These are phyloP conservation scores for Suhomyces anneliseae DNA, from an alignment of 1,139 yeast species.

Conservation along the genomic window DNA sequence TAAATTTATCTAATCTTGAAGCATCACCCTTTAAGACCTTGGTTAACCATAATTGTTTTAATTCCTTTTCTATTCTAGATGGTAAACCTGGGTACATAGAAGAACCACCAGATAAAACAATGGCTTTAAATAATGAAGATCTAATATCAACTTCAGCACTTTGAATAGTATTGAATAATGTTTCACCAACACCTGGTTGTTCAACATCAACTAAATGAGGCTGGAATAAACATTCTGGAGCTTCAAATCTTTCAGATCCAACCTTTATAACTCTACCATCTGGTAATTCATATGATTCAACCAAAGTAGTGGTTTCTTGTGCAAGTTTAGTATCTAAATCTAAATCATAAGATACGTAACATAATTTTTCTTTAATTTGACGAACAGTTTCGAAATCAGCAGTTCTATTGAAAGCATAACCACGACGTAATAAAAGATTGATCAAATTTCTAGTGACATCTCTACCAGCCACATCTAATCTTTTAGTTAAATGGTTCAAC, in stretches of 20 bases:
- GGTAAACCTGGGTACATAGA: constrained; percentile 99
- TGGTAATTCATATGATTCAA: constrained; percentile 89
- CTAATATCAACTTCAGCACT: constrained; percentile 93
- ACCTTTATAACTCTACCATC: constrained; percentile 94
- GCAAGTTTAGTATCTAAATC: constrained; percentile 86
- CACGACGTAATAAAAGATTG: constrained; percentile 86
- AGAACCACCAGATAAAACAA: constrained; percentile 95
- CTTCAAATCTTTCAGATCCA: constrained; percentile 95
- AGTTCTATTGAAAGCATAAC: constrained; percentile 96
- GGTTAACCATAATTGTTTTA: constrained; percentile 94
- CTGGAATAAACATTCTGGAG: constrained; percentile 97
- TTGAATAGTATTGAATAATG: constrained; percentile 87
- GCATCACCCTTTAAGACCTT: constrained; percentile 87
- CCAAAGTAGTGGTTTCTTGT: constrained; percentile 90
- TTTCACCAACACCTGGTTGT: constrained; percentile 96
- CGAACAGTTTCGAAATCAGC: constrained; percentile 99
- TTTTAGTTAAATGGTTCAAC: constrained; percentile 84
- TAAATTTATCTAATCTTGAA: constrained; percentile 81
- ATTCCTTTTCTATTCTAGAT: constrained; percentile 89
- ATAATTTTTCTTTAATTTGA: constrained; percentile 92
- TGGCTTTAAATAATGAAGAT: constrained; percentile 83
- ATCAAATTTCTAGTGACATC: constrained; percentile 95
- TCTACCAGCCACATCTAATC: constrained; percentile 97
- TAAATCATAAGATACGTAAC: constrained; percentile 93
- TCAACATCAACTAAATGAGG: constrained; percentile 96